phyloP scores from a whole-genome alignment of 495 filamentous ascomycete species.

The Trichocladium uniseriatum region DNA sequence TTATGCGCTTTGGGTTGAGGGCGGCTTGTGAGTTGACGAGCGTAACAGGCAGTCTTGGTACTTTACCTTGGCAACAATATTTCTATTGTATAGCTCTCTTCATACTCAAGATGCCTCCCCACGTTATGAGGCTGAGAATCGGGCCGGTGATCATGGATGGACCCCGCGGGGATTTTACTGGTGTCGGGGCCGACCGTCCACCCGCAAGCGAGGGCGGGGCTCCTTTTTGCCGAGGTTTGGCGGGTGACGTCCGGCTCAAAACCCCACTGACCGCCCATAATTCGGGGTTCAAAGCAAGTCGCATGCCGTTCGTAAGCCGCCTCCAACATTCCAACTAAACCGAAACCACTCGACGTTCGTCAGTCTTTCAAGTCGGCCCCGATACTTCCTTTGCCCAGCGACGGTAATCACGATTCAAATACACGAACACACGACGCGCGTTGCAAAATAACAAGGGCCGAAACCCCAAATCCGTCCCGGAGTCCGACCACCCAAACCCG shows the following conservation, averaged over 20 bases:
- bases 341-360: too few species aligned
- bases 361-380: too few species aligned
- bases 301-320: neutral
- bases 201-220: neutral
- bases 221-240: conserved; percentile 28
- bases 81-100: too few species aligned
- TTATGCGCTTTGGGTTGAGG: too few species aligned
- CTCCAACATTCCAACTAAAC: neutral
- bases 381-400: too few species aligned
- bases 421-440: too few species aligned
- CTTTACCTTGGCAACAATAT: too few species aligned
- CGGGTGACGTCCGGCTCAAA: conserved; percentile 20
- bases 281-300: neutral
- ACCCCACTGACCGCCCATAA: neutral
- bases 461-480: neutral
- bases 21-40: too few species aligned
- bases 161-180: too few species aligned
- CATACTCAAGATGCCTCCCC: neutral
- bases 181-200: neutral
- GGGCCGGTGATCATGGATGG: neutral
- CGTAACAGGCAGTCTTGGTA: too few species aligned
- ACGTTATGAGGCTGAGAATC: neutral
- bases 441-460: too few species aligned
- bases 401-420: too few species aligned
- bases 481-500: neutral